Percentiles rank a stretch among this genome's conserved stretches.
Evolutionary conservation across 2,329 filamentous ascomycete species (phyloP).

Genomic region (Scedosporium boydii): DNA sequence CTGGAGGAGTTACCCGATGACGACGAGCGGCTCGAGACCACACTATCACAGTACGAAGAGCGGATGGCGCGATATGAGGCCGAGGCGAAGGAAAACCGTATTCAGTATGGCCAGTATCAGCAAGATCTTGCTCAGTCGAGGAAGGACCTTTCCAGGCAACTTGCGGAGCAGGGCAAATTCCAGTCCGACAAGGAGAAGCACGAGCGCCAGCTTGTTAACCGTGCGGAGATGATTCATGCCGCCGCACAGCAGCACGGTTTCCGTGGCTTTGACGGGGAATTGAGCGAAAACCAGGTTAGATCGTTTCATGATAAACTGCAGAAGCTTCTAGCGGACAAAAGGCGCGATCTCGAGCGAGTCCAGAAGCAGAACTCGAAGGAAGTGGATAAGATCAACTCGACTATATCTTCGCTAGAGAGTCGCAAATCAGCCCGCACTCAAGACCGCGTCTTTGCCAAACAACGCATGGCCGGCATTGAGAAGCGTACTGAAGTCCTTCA

Average conservation of each 20-base stretch:
- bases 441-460: constrained; percentile 62
- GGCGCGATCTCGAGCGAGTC: constrained; percentile 63
- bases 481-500: constrained; percentile 59
- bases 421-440: constrained; percentile 63
- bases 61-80: constrained; percentile 56
- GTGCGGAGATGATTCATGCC: constrained; percentile 66
- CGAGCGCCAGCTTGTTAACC: constrained; percentile 65
- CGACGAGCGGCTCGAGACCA: constrained; percentile 63
- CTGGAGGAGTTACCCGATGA: constrained; percentile 71
- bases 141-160: constrained; percentile 38
- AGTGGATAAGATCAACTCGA: constrained; percentile 59
- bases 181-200: constrained; percentile 82
- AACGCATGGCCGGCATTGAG: constrained; percentile 66
- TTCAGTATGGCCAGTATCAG: constrained; percentile 58
- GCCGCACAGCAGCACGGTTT: constrained; percentile 70
- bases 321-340: constrained; percentile 69
- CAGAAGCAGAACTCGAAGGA: constrained; percentile 67
- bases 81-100: constrained; percentile 53
- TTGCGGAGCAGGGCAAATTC: constrained; percentile 63
- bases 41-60: constrained; percentile 69
- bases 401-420: constrained; percentile 65
- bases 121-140: constrained; percentile 33
- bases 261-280: constrained; percentile 71
- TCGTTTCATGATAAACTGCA: constrained; percentile 71
- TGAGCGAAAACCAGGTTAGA: constrained; percentile 63